Percentiles rank a stretch among this genome's conserved stretches.
Conservation (phyloP, 2,329 filamentous ascomycete species). For the Fusarium nurragi region DNA sequence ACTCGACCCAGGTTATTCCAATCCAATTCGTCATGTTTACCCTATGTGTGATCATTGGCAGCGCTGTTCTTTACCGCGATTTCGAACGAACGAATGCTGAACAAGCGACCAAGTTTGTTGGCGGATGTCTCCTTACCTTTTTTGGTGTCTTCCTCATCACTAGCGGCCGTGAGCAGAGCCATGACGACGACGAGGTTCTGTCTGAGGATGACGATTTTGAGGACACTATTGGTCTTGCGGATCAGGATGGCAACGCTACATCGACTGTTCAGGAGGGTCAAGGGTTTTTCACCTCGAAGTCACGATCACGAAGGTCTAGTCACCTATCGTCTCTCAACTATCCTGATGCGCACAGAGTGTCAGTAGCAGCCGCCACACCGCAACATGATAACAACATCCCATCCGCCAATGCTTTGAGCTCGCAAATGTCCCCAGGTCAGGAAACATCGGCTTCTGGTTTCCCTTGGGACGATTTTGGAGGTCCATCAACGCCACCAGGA, state of each 20-base stretch:
- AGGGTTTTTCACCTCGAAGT: conserved; percentile 37
- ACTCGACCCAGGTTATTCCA: conserved; percentile 97
- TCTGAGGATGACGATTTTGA: conserved; percentile 68
- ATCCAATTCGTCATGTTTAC: conserved; percentile 98
- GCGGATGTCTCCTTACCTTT: conserved; percentile 91
- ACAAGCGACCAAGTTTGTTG: conserved; percentile 84
- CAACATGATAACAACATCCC: conserved; percentile 51
- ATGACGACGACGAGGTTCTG: conserved; percentile 63
- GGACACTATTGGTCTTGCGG: conserved; percentile 68
- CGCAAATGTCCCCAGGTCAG: conserved; percentile 47
- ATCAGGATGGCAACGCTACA: conserved; percentile 55
- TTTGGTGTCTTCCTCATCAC: conserved; percentile 98
- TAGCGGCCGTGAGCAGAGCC: conserved; percentile 73
- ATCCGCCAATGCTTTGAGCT: conserved; percentile 48
- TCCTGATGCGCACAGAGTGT: conserved; percentile 51
- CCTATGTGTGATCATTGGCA: conserved; percentile 92
- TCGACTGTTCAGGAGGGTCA: conserved; percentile 31
- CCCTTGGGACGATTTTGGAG: conserved; percentile 55
- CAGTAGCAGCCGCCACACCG: conserved; percentile 41
- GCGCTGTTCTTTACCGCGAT: conserved; percentile 91
- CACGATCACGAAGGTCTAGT: conserved; percentile 60
- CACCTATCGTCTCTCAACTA: conserved; percentile 59
- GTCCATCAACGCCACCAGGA: conserved; percentile 44
- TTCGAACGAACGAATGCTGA: conserved; percentile 83
- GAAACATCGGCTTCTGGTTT: conserved; percentile 56